Evolutionary conservation across 2,329 filamentous ascomycete genomes (phyloP).

Genomic region (Exutisphaerella laricina): DNA sequence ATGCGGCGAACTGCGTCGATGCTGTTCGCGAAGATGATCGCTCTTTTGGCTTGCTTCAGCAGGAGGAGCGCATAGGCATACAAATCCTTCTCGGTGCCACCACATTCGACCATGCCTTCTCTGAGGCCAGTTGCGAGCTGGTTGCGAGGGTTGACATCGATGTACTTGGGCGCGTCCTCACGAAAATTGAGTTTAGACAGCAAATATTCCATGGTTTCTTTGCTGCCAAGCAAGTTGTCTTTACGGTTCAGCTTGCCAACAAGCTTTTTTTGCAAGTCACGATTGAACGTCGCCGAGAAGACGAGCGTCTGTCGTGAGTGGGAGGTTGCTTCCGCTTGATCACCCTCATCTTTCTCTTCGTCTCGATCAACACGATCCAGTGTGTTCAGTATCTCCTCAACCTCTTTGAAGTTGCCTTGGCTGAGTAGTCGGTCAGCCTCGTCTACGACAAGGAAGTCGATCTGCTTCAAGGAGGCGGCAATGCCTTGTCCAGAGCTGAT

Average conservation of each 20-base stretch:
- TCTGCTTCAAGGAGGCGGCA: slow-evolving; percentile 62
- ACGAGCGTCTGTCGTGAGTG: slow-evolving; percentile 72
- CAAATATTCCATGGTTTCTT: slow-evolving; percentile 69
- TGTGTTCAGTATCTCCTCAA: slow-evolving; percentile 77
- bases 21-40: slow-evolving; percentile 91
- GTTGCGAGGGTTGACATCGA: slow-evolving; percentile 82
- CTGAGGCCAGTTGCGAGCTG: slow-evolving; percentile 83
- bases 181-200: slow-evolving; percentile 84
- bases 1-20: slow-evolving; percentile 87
- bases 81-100: slow-evolving; percentile 91
- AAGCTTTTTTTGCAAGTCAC: slow-evolving; percentile 83
- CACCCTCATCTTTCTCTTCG: slow-evolving; percentile 39
- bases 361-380: slow-evolving; percentile 61
- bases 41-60: slow-evolving; percentile 72
- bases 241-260: slow-evolving; percentile 64
- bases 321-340: slow-evolving; percentile 11
- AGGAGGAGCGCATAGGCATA: slow-evolving; percentile 86
- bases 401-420: slow-evolving; percentile 91
- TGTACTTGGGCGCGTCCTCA: slow-evolving; percentile 76
- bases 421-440: slow-evolving; percentile 90
- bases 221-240: slow-evolving; percentile 61
- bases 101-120: slow-evolving; percentile 88
- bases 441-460: slow-evolving; percentile 82
- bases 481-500: slow-evolving; percentile 69
- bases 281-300: slow-evolving; percentile 95